Percentiles rank a stretch among this genome's conserved stretches.
Conservation (phyloP, 768 basidiomycete genomes). For the Rubroboletus pulcherrimus region DNA sequence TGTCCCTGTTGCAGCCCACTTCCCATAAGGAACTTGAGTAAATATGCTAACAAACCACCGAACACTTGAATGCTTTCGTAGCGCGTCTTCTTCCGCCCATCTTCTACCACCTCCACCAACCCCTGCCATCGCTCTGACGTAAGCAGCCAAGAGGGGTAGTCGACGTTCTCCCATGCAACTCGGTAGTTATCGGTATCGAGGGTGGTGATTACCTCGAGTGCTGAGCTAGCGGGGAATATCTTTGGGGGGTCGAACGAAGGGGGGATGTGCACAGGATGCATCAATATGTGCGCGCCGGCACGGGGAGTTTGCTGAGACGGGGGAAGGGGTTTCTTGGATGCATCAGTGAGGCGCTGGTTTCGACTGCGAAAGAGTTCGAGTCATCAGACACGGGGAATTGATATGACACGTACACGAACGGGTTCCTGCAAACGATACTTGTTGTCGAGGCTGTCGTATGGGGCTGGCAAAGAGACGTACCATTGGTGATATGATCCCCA, state of each 20-base stretch:
- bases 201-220: slow-evolving; percentile 44
- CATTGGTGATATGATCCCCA: slow-evolving; percentile 62
- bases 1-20: slow-evolving; percentile 44
- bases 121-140: slow-evolving; percentile 61
- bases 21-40: slow-evolving; percentile 44
- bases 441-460: neutral
- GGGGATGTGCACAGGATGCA: slow-evolving; percentile 55
- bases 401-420: slow-evolving; percentile 52
- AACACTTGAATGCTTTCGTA: slow-evolving; percentile 69
- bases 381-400: neutral
- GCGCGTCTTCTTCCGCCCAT: slow-evolving; percentile 45
- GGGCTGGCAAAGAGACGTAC: slow-evolving; percentile 32
- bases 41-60: slow-evolving; percentile 49
- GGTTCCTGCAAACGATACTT: slow-evolving; percentile 46
- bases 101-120: slow-evolving; percentile 42
- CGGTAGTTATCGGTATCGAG: slow-evolving; percentile 53
- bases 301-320: slow-evolving; percentile 45
- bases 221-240: slow-evolving; percentile 34
- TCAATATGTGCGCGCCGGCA: slow-evolving; percentile 45
- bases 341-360: slow-evolving; percentile 43
- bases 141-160: slow-evolving; percentile 46
- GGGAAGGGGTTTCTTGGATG: slow-evolving; percentile 36
- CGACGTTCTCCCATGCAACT: slow-evolving; percentile 51
- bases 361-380: slow-evolving; percentile 48
- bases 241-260: slow-evolving; percentile 46